Evolutionary conservation across 257 asterid species (phyloP).

Genomic region (Phtheirospermum japonicum): DNA sequence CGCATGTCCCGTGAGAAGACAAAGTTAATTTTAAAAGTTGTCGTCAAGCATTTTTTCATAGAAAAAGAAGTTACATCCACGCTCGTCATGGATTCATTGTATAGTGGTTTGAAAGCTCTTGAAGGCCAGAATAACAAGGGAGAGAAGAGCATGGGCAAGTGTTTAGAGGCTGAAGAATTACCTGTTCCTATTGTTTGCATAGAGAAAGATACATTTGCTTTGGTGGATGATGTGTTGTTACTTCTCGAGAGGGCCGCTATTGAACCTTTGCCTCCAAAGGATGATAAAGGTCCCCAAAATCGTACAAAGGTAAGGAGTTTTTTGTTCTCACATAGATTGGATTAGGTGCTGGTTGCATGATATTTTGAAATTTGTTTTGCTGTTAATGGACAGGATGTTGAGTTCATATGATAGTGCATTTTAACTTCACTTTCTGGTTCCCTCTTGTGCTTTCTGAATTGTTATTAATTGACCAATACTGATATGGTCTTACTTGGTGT

Average conservation of each 20-base stretch:
- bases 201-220: slow-evolving; percentile 67
- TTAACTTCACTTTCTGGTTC: too few species aligned
- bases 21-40: slow-evolving; percentile 68
- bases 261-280: slow-evolving; percentile 94
- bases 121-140: slow-evolving; percentile 62
- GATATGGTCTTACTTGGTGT: too few species aligned
- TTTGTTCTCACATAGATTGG: neutral
- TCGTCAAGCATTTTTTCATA: slow-evolving; percentile 80
- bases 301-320: slow-evolving; percentile 67
- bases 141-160: slow-evolving; percentile 61
- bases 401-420: too few species aligned
- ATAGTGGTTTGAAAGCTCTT: slow-evolving; percentile 92
- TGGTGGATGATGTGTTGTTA: slow-evolving; percentile 83
- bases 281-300: slow-evolving; percentile 95
- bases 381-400: too few species aligned
- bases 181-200: slow-evolving; percentile 61
- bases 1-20: slow-evolving; percentile 74
- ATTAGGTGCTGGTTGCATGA: slow-evolving; percentile 14
- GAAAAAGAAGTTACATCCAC: slow-evolving; percentile 97
- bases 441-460: too few species aligned
- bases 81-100: slow-evolving; percentile 90
- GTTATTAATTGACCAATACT: too few species aligned
- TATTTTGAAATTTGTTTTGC: neutral
- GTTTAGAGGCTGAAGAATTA: slow-evolving; percentile 52
- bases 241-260: slow-evolving; percentile 86